Conservation (phyloP, 1,284 basidiomycete species). For the Leucoagaricus sp. region DNA sequence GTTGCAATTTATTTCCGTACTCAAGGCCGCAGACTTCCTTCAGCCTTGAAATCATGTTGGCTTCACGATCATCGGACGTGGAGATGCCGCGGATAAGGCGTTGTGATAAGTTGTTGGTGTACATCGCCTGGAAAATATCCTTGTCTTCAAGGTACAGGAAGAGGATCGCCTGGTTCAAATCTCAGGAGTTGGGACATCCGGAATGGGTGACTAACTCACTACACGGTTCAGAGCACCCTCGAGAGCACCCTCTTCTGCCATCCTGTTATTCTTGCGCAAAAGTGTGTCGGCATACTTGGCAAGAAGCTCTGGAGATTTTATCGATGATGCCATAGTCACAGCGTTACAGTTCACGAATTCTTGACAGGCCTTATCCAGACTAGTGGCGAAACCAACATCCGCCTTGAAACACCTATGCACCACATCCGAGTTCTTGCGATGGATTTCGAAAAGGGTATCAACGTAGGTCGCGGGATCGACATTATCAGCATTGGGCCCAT, state of each 20-base stretch:
- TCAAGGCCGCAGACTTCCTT: slow-evolving; percentile 99
- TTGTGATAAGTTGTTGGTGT: slow-evolving; percentile 94
- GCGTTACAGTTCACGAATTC: slow-evolving; percentile 97
- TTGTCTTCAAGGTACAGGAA: slow-evolving; percentile 99
- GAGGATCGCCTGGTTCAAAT: slow-evolving; percentile 80
- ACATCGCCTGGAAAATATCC: slow-evolving; percentile 99
- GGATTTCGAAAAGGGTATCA: slow-evolving; percentile 89
- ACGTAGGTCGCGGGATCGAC: slow-evolving; percentile 92
- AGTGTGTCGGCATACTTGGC: slow-evolving; percentile 94
- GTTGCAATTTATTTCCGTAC: slow-evolving; percentile 96
- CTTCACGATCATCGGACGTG: slow-evolving; percentile 96
- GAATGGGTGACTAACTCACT: slow-evolving; percentile 47
- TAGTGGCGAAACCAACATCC: slow-evolving; percentile 94
- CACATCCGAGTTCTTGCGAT: slow-evolving; percentile 90
- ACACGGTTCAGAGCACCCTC: slow-evolving; percentile 91
- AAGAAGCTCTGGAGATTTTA: slow-evolving; percentile 92
- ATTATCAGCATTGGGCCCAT: slow-evolving; percentile 63
- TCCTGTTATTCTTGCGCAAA: slow-evolving; percentile 94
- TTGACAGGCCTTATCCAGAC: slow-evolving; percentile 94
- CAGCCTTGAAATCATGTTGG: slow-evolving; percentile 98
- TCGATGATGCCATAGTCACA: slow-evolving; percentile 82
- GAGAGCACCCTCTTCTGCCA: slow-evolving; percentile 89
- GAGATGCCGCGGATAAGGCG: slow-evolving; percentile 93
- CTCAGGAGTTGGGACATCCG: not conserved
- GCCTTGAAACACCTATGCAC: slow-evolving; percentile 91